Evolutionary conservation across 345 rosid species (phyloP), one percentile per base, ranked within the genome.

Genomic region (Populus ilicifolia): DNA sequence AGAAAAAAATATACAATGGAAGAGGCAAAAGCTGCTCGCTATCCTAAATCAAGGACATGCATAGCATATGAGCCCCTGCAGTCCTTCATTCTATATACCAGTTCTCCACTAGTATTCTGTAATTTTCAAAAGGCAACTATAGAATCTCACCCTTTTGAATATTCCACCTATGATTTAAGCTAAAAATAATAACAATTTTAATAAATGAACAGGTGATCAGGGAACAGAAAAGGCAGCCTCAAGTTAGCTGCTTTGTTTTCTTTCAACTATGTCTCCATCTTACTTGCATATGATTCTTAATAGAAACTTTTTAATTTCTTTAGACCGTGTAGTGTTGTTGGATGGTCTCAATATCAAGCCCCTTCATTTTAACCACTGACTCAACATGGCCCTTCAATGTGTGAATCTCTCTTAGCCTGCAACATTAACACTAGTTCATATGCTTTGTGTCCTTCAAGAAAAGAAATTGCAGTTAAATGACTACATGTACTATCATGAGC

Each of bases 301-400:
- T 11, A 25, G 29, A 25, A 23, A 14, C 67, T 16, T 36, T 30
- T 27, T 11, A 23, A 10, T 61, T 2, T 36, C 66, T 38, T 73
- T 39, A 62, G 44, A 73, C 76, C 3, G 76, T 72, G 67, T 39
- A 41, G 46, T 63, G 66, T 39, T 61, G 76, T 73, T 73, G 76
- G 54, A 73, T 73, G 6, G 76, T 62, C 23, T 73, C 76, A 5
- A 39, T 73, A 43, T 73, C 76, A 43, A 73, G 76, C 18, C 69
- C 76, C 43, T 73, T 62, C 68, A 73, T 25, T 33, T n/a, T 62
- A 35, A 73, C 54, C 68, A 73, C 76, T 25, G 76, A 73, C 63
- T 73, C 76, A n/a, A 62, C 76, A 39, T 73, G 76, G 9, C 76
- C 69, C 76, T 73, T 73, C 33, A 73, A 61, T 39, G 76, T 73